Base-by-base conservation (phyloP, 2,329 filamentous ascomycete genomes). In the Fusarium zealandicum region DNA sequence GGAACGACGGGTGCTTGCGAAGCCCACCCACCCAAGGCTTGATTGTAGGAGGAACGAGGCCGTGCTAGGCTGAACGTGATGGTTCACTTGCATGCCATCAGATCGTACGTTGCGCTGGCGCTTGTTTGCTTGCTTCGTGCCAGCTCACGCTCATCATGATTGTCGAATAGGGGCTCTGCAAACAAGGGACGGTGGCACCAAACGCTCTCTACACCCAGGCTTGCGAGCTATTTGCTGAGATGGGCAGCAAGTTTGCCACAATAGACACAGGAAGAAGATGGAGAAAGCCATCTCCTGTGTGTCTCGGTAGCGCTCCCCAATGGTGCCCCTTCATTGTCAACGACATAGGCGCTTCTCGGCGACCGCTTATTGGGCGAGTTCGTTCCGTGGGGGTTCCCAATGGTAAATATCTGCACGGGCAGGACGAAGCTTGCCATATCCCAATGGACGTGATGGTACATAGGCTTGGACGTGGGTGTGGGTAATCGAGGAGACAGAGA, bases 181-280 rank as follows among this genome's bases (percentile, higher is more conserved):
- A 43, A 52, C 33, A 44, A 8, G 54, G 44, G 37, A 31, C 28
- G 27, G 28, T 50, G 48, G 43, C 31, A 59, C 48, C 33, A 54
- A 20, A 33, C 36, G n/a, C 20, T 37, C 35, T 14, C 42, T 28
- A 31, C 13, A 47, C 54, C 47, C 42, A 61, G 42, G 42, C 39
- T 57, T 35, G 48, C 44, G 47, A 51, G 30, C 33, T 27, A 37
- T 54, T 51, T 41, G 36, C 44, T 41, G 27, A 35, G 22, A 59
- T 44, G 11, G 44, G 37, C 45, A 45, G 31, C 16, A 28, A 16
- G 33, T 56, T 62, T 56, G 54, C 54, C 59, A 63, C 59, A 22
- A 12, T 25, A 31, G 39, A 36, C 38, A 35, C 16, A 35, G 30
- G 17, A 17, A 27, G 35, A 28, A 16, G 39, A 27, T 22, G 12